Evolutionary conservation across 176 grass and related monocot species (phyloP), one percentile per base, ranked within the genome.

Genomic region (Triticum turgidum): DNA sequence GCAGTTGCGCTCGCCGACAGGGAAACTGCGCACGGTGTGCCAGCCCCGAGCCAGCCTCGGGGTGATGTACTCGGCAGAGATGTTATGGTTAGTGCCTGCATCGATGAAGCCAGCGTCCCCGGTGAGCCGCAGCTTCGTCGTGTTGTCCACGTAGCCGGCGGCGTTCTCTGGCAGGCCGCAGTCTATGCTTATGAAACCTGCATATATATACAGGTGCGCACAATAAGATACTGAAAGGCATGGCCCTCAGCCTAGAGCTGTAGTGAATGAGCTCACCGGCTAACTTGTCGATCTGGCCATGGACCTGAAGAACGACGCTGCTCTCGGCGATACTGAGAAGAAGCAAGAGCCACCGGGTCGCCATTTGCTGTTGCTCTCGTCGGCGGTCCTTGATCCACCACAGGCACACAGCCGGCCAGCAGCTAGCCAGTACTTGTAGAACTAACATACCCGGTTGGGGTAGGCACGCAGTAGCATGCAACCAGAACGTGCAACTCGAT

Each of bases 141-240:
- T 33, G 61, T 34, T 15, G 45, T 87, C 84, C 32, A 54, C 58
- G 62, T 85, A 90, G 66, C 80, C 82, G 47, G 29, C 17, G 13
- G n/a, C 80, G 70, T 30, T 37, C 67, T 20, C 80, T 17, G 85
- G 54, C 3, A 89, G 41, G 41, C 91, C 91, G 0, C 91, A 90
- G 80, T 91, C 92, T 20, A 94, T 88, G 79, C 79, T 91, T 18
- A 94, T 73, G 67, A 91, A 94, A 72, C 89, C 89, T 91, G 74
- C 32, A 3, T 10, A n/a, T n/a, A n/a, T n/a, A n/a, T n/a, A n/a
- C n/a, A n/a, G n/a, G n/a, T n/a, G n/a, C n/a, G n/a, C n/a, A n/a
- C n/a, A n/a, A n/a, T n/a, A n/a, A n/a, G n/a, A n/a, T n/a, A n/a
- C n/a, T n/a, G n/a, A n/a, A n/a, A n/a, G n/a, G n/a, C n/a, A n/a